Conservation (phyloP, 495 filamentous ascomycete species). For the Bacidia rubella region DNA sequence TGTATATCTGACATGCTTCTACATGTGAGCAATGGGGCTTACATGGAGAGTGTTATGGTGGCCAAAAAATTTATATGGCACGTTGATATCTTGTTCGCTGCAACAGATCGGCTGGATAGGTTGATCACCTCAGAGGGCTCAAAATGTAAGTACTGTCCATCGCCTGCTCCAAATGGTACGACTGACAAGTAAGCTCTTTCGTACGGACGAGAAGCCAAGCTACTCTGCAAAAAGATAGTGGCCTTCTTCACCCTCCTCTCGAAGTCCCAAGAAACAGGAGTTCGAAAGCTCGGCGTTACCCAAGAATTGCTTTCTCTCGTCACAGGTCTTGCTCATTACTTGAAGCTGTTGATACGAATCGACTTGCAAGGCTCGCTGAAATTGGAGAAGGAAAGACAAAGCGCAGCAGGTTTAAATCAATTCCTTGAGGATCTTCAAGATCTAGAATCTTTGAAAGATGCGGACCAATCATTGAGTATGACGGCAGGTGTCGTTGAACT, state of each 20-base stretch:
- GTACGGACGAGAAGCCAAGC: slow-evolving; percentile 87
- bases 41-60: slow-evolving; percentile 85
- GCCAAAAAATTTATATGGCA: slow-evolving; percentile 96
- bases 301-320: slow-evolving; percentile 92
- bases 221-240: slow-evolving; percentile 98
- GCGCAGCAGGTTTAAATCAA: slow-evolving; percentile 55
- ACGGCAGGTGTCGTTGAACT: slow-evolving; percentile 58
- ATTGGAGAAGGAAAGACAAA: slow-evolving; percentile 71
- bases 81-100: slow-evolving; percentile 82
- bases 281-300: slow-evolving; percentile 81
- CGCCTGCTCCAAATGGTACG: background rate
- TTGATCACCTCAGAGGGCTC: slow-evolving; percentile 54
- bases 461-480: slow-evolving; percentile 58
- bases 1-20: slow-evolving; percentile 99
- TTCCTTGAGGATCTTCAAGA: slow-evolving; percentile 74
- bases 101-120: slow-evolving; percentile 70
- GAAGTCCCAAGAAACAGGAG: slow-evolving; percentile 81
- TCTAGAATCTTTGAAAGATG: slow-evolving; percentile 55
- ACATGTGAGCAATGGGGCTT: slow-evolving; percentile 96
- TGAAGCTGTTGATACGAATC: slow-evolving; percentile 95
- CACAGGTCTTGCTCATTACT: slow-evolving; percentile 92
- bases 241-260: slow-evolving; percentile 91
- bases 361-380: slow-evolving; percentile 87
- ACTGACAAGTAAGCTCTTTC: slow-evolving; percentile 49
- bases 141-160: slow-evolving; percentile 46